Conservation (phyloP, 2,329 filamentous ascomycete species). For the Pestalotiopsis sp. region DNA sequence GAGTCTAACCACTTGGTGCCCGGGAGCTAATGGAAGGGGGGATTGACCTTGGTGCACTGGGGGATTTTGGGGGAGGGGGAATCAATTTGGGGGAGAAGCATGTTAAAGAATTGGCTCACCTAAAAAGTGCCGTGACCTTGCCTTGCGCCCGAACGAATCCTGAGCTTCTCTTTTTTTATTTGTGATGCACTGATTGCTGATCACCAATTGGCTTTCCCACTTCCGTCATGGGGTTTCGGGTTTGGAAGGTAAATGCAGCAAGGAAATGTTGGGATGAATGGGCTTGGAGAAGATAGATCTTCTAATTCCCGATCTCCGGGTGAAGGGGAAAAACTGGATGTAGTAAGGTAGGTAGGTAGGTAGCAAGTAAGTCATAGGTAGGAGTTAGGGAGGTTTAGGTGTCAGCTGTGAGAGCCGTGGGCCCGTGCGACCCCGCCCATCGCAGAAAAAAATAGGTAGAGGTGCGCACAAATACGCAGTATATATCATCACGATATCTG, state of each 20-base stretch:
- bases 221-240: not conserved
- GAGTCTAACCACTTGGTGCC: not conserved
- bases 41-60: not conserved
- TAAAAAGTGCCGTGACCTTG: not conserved
- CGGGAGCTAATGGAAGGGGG: conserved; percentile 5
- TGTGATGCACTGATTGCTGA: not conserved
- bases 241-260: not conserved
- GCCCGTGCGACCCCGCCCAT: conserved; percentile 6
- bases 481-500: conserved; percentile 9
- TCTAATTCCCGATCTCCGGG: not conserved
- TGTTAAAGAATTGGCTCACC: not conserved
- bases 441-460: conserved; percentile 1
- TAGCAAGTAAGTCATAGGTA: not conserved
- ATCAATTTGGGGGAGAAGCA: not conserved
- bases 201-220: not conserved
- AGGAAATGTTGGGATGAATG: not conserved
- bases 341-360: not conserved
- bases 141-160: not conserved
- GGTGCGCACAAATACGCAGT: conserved; percentile 10
- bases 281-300: not conserved
- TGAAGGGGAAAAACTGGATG: conserved; percentile 5
- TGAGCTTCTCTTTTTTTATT: not conserved
- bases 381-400: too few relatives aligned
- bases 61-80: not conserved
- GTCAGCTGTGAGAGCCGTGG: not conserved